These are phyloP conservation scores for Anaeramoeba flamelloides DNA, from an alignment of 78 protist species.

Conservation along the genomic window DNA sequence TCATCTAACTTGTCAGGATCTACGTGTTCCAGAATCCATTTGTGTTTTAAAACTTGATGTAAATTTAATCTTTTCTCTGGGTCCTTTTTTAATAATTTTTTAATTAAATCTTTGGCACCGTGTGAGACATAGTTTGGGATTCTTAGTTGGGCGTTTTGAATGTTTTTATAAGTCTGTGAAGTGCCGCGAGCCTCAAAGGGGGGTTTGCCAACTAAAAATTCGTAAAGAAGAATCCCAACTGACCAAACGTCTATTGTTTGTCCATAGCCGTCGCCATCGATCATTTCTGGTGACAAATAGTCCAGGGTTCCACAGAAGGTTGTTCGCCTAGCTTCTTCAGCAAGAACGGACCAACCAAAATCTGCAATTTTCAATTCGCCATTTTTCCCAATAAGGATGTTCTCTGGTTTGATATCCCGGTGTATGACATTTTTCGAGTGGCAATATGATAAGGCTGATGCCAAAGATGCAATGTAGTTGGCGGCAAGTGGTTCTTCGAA, in stretches of 20 bases:
- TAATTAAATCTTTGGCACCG: conserved; percentile 37
- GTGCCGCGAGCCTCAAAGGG: conserved; percentile 40
- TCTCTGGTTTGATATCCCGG: conserved; percentile 75
- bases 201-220: conserved; percentile 64
- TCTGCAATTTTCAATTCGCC: conserved; percentile 86
- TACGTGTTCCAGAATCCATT: background rate
- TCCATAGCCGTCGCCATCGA: conserved; percentile 50
- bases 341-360: conserved; percentile 89
- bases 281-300: conserved; percentile 87
- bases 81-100: background rate
- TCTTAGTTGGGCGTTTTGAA: conserved; percentile 25
- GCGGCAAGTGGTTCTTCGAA: conserved; percentile 48
- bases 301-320: conserved; percentile 85
- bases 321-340: conserved; percentile 12
- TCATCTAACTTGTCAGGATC: background rate
- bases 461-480: conserved; percentile 49
- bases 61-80: background rate
- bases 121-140: conserved; percentile 29
- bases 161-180: conserved; percentile 23
- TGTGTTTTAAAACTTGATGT: background rate
- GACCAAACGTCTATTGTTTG: conserved; percentile 64
- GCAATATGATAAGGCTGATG: conserved; percentile 52
- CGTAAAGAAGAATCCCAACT: conserved; percentile 69
- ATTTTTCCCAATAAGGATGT: conserved; percentile 6
- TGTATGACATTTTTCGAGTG: conserved; percentile 77